phyloP scores from a whole-genome alignment of 768 basidiomycete species.

The Fomitopsis serialis region DNA sequence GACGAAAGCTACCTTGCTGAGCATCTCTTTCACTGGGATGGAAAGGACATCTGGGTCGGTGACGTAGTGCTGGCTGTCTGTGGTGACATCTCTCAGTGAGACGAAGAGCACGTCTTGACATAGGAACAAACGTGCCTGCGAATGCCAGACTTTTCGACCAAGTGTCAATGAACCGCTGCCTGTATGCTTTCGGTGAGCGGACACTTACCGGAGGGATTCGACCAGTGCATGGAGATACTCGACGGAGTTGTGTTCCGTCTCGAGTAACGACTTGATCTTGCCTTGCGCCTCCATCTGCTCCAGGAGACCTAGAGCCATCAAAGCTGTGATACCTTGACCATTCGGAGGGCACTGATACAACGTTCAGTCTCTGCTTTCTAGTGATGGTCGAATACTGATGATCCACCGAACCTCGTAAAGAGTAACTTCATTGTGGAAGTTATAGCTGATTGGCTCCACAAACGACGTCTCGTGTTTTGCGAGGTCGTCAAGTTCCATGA shows the following conservation, averaged over 20 bases:
- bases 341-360: constrained; percentile 81
- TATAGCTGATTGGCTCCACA: constrained; percentile 90
- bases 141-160: constrained; percentile 29
- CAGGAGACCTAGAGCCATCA: constrained; percentile 89
- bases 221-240: constrained; percentile 86
- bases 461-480: constrained; percentile 73
- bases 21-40: constrained; percentile 74
- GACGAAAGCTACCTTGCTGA: constrained; percentile 65
- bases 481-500: constrained; percentile 93
- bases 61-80: constrained; percentile 88
- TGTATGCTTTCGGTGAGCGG: too few species aligned
- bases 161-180: too few species aligned
- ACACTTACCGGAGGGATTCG: constrained; percentile 70
- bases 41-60: constrained; percentile 78
- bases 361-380: neutral
- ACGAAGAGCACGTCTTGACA: neutral
- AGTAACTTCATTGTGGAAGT: constrained; percentile 79
- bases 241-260: constrained; percentile 87
- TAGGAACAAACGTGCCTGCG: constrained; percentile 45
- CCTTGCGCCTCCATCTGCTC: constrained; percentile 79
- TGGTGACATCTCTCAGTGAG: neutral
- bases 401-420: constrained; percentile 73
- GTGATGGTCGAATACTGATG: too few species aligned
- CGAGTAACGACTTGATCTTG: constrained; percentile 58
- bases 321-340: constrained; percentile 92